Conservation (phyloP, 306 rosid species). For the Arachis hypogaea region DNA sequence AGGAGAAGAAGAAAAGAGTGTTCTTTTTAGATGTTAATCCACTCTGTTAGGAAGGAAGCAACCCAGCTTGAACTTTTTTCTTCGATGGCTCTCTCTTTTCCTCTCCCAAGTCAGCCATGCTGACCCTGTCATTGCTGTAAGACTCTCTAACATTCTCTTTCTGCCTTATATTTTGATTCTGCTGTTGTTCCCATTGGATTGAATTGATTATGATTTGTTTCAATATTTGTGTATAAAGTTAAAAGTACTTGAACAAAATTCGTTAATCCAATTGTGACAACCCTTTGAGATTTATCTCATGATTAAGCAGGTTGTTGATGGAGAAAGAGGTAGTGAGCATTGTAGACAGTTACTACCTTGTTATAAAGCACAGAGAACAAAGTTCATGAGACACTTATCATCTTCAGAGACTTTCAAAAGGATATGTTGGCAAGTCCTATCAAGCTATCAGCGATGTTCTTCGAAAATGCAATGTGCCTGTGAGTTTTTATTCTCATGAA, state of each 20-base stretch:
- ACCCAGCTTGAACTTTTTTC: conserved; percentile 72
- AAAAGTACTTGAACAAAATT: not conserved
- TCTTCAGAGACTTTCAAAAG: conserved; percentile 47
- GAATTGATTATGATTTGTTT: not conserved
- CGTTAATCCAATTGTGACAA: not conserved
- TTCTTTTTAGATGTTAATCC: conserved; percentile 90
- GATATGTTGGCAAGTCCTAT: conserved; percentile 64
- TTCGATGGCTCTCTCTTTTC: conserved; percentile 71
- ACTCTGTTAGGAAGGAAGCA: conserved; percentile 72
- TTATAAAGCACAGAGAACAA: conserved; percentile 77
- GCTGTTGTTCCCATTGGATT: not conserved
- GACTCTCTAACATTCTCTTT: conserved; percentile 11
- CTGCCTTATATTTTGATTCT: not conserved
- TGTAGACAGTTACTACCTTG: conserved; percentile 79
- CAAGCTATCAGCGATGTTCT: conserved; percentile 57
- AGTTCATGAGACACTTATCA: conserved; percentile 50
- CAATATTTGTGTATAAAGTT: not conserved
- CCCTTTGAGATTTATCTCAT: not conserved
- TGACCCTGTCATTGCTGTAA: conserved; percentile 82
- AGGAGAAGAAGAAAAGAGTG: conserved; percentile 55
- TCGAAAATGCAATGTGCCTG: conserved; percentile 70
- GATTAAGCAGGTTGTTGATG: conserved; percentile 71
- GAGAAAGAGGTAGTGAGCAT: conserved; percentile 77
- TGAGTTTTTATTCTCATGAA: conserved; percentile 42
- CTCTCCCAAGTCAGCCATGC: conserved; percentile 61